Evolutionary conservation across 495 filamentous ascomycete genomes (phyloP).

Genomic region (Aspergillus heteromorphus): DNA sequence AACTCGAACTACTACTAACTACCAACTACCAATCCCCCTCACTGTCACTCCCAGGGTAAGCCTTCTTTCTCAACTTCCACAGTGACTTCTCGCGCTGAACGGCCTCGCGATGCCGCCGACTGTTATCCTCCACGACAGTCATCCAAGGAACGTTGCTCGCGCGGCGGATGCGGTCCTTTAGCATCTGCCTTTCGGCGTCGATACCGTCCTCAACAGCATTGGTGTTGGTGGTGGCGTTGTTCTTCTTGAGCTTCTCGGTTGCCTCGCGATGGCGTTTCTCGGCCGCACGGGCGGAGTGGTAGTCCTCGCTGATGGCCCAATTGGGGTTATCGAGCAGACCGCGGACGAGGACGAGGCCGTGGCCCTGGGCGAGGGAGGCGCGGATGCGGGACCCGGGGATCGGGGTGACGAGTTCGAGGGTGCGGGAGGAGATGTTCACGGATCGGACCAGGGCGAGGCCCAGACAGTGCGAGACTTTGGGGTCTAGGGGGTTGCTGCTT

Average conservation of each 20-base stretch:
- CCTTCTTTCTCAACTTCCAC: constrained; percentile 46
- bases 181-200: constrained; percentile 12
- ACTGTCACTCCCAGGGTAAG: constrained; percentile 38
- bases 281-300: constrained; percentile 35
- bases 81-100: constrained; percentile 31
- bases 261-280: constrained; percentile 29
- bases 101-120: constrained; percentile 28
- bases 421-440: constrained; percentile 33
- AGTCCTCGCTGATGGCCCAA: constrained; percentile 46
- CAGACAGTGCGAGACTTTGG: constrained; percentile 38
- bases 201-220: constrained; percentile 4
- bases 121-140: constrained; percentile 40
- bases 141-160: constrained; percentile 44
- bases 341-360: constrained; percentile 46
- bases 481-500: constrained; percentile 36
- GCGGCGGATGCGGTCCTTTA: constrained; percentile 33
- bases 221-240: constrained; percentile 7
- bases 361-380: constrained; percentile 28
- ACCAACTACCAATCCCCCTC: constrained; percentile 37
- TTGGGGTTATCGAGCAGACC: constrained; percentile 49
- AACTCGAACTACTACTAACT: too few relatives aligned
- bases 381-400: constrained; percentile 32
- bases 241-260: constrained; percentile 22
- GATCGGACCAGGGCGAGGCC: constrained; percentile 50
- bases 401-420: constrained; percentile 45